phyloP scores from a whole-genome alignment of 495 filamentous ascomycete species.

The Aspergillus baeticus region DNA sequence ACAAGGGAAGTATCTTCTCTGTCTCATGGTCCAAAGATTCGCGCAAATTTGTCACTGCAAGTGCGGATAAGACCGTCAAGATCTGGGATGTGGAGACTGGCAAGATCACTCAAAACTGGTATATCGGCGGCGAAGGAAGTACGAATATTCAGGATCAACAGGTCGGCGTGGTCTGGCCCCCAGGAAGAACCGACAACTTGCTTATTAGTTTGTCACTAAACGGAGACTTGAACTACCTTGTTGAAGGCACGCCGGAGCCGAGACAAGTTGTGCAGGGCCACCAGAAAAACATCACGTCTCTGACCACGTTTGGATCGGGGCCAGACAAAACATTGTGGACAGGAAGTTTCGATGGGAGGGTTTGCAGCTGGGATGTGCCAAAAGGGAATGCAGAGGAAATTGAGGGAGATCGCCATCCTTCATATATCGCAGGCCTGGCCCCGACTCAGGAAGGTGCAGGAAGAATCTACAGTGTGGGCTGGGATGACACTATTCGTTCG shows the following conservation, averaged over 20 bases:
- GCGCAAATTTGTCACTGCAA: conserved; percentile 83
- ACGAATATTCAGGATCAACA: conserved; percentile 82
- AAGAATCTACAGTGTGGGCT: conserved; percentile 79
- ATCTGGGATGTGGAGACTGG: conserved; percentile 73
- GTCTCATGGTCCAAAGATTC: conserved; percentile 91
- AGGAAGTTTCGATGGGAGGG: conserved; percentile 85
- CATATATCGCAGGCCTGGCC: conserved; percentile 77
- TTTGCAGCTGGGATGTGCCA: conserved; percentile 75
- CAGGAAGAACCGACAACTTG: conserved; percentile 76
- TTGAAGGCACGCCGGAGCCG: conserved; percentile 65
- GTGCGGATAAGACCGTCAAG: conserved; percentile 84
- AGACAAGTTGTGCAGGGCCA: conserved; percentile 81
- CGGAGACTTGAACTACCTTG: conserved; percentile 88
- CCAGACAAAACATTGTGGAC: conserved; percentile 67
- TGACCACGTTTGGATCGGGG: conserved; percentile 50
- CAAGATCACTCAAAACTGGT: conserved; percentile 77
- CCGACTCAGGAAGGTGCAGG: conserved; percentile 50
- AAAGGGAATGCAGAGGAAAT: conserved; percentile 65
- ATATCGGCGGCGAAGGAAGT: conserved; percentile 75
- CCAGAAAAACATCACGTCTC: conserved; percentile 85
- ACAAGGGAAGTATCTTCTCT: conserved; percentile 89
- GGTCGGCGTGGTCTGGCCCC: conserved; percentile 90
- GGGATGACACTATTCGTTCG: conserved; percentile 90
- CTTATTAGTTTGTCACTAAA: conserved; percentile 85
- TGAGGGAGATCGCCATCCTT: conserved; percentile 76